phyloP scores from a whole-genome alignment of 495 filamentous ascomycete genomes.

The Penicillium samsonianum region DNA sequence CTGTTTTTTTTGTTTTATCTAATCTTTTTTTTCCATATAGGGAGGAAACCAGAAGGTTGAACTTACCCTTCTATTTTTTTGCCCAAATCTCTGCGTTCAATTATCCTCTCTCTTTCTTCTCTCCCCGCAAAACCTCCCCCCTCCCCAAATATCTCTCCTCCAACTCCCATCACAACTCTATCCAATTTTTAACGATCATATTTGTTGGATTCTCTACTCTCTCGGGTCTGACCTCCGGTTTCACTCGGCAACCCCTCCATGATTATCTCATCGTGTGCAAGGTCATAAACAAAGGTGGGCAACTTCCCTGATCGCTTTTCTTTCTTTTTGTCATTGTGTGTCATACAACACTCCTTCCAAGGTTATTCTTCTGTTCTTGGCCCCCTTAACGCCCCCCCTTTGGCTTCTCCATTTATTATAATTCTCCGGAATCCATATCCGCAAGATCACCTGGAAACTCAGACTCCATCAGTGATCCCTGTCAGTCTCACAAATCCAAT shows the following conservation, averaged over 20 bases:
- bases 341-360: background rate
- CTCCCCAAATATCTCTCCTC: background rate
- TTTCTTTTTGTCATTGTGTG: constrained; percentile 1
- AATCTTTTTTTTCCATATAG: constrained; percentile 4
- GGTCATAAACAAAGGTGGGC: constrained; percentile 1
- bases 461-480: background rate
- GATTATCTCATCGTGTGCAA: constrained; percentile 23
- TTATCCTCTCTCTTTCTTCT: background rate
- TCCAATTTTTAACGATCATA: background rate
- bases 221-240: too few species aligned
- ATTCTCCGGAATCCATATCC: constrained; percentile 5
- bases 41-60: background rate
- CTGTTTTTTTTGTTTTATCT: constrained; percentile 18
- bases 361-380: background rate
- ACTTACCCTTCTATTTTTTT: background rate
- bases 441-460: background rate
- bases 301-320: background rate
- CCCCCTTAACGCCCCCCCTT: constrained; percentile 13
- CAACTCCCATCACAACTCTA: background rate
- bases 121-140: background rate
- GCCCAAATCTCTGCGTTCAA: too few species aligned
- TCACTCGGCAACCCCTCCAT: constrained; percentile 11
- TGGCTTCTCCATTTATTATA: background rate
- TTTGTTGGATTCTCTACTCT: background rate
- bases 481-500: background rate